These are phyloP conservation scores for Thermothelomyces thermophilus DNA, from an alignment of 2,329 filamentous ascomycete genomes.

Conservation along the genomic window DNA sequence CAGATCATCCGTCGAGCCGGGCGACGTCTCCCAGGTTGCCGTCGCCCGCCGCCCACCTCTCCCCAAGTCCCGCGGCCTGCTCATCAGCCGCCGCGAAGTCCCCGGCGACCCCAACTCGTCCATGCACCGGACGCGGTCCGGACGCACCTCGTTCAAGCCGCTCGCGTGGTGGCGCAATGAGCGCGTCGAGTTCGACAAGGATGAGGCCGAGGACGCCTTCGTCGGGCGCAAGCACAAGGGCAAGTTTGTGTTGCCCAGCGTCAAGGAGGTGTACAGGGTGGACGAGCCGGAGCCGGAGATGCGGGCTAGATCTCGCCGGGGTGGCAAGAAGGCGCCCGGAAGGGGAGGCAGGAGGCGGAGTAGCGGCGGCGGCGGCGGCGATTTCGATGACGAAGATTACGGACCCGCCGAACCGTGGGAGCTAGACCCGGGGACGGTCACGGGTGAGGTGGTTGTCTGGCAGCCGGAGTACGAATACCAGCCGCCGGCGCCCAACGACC, in stretches of 20 bases:
- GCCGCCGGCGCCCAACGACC: constrained; percentile 49
- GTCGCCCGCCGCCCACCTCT: constrained; percentile 50
- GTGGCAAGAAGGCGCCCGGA: constrained; percentile 7
- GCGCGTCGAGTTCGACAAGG: constrained; percentile 60
- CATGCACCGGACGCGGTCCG: constrained; percentile 60
- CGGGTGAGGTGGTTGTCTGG: constrained; percentile 59
- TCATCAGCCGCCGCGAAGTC: constrained; percentile 39
- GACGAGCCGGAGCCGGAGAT: constrained; percentile 51
- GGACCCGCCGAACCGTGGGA: constrained; percentile 60
- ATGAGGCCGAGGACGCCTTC: constrained; percentile 45
- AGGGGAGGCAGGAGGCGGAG: constrained; percentile 19
- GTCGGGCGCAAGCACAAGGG: constrained; percentile 29
- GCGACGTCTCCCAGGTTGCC: constrained; percentile 40
- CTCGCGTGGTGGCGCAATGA: constrained; percentile 86
- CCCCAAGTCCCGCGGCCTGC: constrained; percentile 48
- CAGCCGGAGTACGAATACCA: constrained; percentile 49
- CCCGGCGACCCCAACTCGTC: constrained; percentile 39
- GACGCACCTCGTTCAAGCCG: constrained; percentile 70
- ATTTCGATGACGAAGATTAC: constrained; percentile 30
- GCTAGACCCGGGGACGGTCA: constrained; percentile 54
- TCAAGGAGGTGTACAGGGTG: constrained; percentile 71
- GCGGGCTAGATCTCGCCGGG: constrained; percentile 24
- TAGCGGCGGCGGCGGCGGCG: neutral
- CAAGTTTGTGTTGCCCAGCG: constrained; percentile 57
- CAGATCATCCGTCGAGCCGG: constrained; percentile 37